Conservation (phyloP, 2,329 filamentous ascomycete genomes). For the Hirsutella rhossiliensis region DNA sequence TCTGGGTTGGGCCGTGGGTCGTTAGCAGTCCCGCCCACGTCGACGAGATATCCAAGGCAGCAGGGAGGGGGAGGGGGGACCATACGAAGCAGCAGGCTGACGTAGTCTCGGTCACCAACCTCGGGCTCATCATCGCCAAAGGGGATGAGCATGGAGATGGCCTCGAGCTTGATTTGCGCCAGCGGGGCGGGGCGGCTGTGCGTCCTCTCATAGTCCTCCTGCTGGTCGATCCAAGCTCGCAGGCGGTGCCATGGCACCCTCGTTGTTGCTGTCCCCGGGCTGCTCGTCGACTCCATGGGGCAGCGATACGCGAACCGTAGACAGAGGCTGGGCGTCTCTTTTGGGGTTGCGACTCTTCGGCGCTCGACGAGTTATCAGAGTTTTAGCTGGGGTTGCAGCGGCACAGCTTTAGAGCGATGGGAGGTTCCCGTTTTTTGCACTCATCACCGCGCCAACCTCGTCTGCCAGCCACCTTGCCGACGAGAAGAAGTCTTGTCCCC, state of each 20-base stretch:
- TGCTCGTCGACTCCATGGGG: background rate
- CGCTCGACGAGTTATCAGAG: too few species aligned
- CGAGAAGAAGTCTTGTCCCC: too few species aligned
- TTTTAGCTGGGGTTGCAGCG: too few species aligned
- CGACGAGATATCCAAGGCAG: background rate
- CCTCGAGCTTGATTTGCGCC: constrained; percentile 22
- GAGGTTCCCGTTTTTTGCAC: too few species aligned
- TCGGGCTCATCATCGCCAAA: constrained; percentile 16
- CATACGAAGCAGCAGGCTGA: constrained; percentile 17
- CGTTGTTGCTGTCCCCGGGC: too few species aligned
- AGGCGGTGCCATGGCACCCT: constrained; percentile 21
- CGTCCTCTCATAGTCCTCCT: constrained; percentile 22
- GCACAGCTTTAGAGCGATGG: too few species aligned
- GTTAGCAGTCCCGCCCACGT: background rate
- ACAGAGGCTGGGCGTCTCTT: too few species aligned
- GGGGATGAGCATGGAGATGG: constrained; percentile 26
- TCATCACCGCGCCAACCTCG: too few species aligned
- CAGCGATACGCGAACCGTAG: too few species aligned
- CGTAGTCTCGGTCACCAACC: constrained; percentile 13
- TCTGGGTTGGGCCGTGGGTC: constrained; percentile 4
- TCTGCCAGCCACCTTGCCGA: too few species aligned
- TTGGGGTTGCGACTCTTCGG: too few species aligned
- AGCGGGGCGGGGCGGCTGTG: constrained; percentile 22
- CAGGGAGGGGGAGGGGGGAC: background rate
- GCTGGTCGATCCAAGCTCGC: constrained; percentile 25